phyloP scores from a whole-genome alignment of 2,329 filamentous ascomycete genomes.

The Aureobasidium sp. region DNA sequence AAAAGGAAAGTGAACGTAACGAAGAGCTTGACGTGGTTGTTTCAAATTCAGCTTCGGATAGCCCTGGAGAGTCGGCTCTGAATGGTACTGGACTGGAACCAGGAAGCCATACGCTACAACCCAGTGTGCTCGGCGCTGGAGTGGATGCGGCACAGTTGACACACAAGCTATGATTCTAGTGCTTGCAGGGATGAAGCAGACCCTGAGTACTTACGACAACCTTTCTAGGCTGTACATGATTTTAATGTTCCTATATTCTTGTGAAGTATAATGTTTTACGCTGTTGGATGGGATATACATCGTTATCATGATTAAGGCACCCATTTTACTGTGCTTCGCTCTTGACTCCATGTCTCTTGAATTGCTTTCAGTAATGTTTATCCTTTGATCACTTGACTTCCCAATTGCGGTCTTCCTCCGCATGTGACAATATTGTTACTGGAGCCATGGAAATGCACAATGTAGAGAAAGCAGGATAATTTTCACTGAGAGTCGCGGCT shows the following conservation, averaged over 20 bases:
- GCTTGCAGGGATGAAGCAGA: slow-evolving; percentile 1
- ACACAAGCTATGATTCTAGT: background rate
- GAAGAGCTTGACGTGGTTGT: slow-evolving; percentile 7
- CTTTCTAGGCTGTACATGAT: background rate
- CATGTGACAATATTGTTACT: too few species aligned
- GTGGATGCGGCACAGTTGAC: background rate
- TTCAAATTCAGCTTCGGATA: background rate
- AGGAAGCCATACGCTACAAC: background rate
- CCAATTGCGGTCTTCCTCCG: too few species aligned
- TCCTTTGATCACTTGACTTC: too few species aligned
- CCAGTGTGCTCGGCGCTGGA: background rate
- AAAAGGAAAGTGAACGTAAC: slow-evolving; percentile 13
- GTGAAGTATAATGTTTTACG: background rate
- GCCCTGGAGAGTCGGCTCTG: background rate
- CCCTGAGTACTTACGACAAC: background rate
- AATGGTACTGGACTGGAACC: background rate
- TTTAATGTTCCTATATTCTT: slow-evolving; percentile 7
- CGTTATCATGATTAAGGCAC: background rate
- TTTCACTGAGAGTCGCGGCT: too few species aligned
- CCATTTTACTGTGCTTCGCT: background rate
- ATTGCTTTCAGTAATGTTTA: background rate
- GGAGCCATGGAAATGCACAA: too few species aligned
- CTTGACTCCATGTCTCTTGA: background rate
- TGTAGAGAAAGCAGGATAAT: too few species aligned
- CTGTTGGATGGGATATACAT: background rate